phyloP scores from a whole-genome alignment of 1,284 basidiomycete genomes.

The Tilletia walkeri region DNA sequence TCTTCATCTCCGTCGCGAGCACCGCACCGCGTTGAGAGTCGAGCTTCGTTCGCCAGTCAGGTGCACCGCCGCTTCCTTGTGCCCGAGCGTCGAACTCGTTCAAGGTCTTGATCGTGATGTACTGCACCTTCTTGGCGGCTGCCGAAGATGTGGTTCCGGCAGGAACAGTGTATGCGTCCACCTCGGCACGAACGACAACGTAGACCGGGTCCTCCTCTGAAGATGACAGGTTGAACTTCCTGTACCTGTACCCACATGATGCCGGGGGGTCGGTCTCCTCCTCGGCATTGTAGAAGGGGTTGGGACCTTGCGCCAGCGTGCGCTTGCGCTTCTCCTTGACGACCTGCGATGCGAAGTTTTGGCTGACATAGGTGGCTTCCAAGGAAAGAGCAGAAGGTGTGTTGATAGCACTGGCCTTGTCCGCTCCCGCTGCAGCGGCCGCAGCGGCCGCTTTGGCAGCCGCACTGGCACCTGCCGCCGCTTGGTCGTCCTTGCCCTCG shows the following conservation, averaged over 20 bases:
- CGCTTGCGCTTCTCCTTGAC: constrained; percentile 70
- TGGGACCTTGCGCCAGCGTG: constrained; percentile 76
- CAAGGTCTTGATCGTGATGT: constrained; percentile 79
- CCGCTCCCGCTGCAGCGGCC: constrained; percentile 22
- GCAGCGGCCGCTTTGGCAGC: constrained; percentile 42
- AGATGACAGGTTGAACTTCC: constrained; percentile 89
- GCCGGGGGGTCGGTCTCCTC: constrained; percentile 93
- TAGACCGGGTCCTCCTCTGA: constrained; percentile 77
- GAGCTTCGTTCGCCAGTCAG: constrained; percentile 93
- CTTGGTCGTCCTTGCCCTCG: constrained; percentile 65
- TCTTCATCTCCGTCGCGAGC: constrained; percentile 99
- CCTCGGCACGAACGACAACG: constrained; percentile 90
- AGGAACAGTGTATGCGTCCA: constrained; percentile 74
- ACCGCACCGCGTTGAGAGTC: constrained; percentile 96
- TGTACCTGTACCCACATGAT: constrained; percentile 92
- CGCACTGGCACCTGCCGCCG: constrained; percentile 19
- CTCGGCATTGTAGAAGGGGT: constrained; percentile 88
- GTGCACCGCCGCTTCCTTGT: constrained; percentile 84
- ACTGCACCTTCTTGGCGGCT: constrained; percentile 57
- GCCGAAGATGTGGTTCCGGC: constrained; percentile 61
- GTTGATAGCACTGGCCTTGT: constrained; percentile 73
- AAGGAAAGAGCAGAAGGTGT: constrained; percentile 88
- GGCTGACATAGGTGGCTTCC: constrained; percentile 98
- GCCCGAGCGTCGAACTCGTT: constrained; percentile 96
- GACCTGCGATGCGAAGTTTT: constrained; percentile 96